Evolutionary conservation across 1,139 yeast genomes (phyloP), one percentile per base, ranked within the genome.

Genomic region (Taiozyma sp.): DNA sequence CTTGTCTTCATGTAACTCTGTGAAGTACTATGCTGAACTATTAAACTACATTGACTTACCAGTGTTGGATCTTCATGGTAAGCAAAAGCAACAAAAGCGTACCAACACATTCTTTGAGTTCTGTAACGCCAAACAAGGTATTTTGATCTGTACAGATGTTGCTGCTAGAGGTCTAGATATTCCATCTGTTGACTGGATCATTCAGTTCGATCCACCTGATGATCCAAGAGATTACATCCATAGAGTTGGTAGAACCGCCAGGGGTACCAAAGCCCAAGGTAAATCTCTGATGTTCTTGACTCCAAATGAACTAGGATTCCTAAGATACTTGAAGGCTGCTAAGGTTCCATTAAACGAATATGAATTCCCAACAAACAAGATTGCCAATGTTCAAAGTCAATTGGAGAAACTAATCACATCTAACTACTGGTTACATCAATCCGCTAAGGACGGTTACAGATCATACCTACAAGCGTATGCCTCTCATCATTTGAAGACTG

Each of bases 91-190:
- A 73, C 97, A 91, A 70, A 91, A 91, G 75, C 82, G 99, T 69
- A 93, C 99, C 49, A 91, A 93, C 70, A 93, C 99, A 4, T 93
- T 93, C 68, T 91, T 93, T 67, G 99, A 95, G 72, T 93, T 93
- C 72, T 89, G 97, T 75, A 93, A 93, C 62, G 98, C 99, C 53
- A 89, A 86, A 62, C 90, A 85, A 65, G 99, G 99, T 45, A 88
- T 88, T 47, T 72, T 93, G 61, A 79, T 93, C 48, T 93, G 98
- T 73, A 93, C 99, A 0, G 98, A 93, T 70, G 98, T 93, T 59
- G 99, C 98, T 26, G 98, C 99, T 11, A 83, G 99, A 76, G 99
- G 99, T 16, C 80, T 93, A 59, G 99, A 93, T 73, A 91, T 93
- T 58, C 97, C 97, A 48, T 87, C 95, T 30, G 98, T 93, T 50